These are phyloP conservation scores for Myxozyma neotropica DNA, from an alignment of 805 yeast genomes.

Conservation along the genomic window DNA sequence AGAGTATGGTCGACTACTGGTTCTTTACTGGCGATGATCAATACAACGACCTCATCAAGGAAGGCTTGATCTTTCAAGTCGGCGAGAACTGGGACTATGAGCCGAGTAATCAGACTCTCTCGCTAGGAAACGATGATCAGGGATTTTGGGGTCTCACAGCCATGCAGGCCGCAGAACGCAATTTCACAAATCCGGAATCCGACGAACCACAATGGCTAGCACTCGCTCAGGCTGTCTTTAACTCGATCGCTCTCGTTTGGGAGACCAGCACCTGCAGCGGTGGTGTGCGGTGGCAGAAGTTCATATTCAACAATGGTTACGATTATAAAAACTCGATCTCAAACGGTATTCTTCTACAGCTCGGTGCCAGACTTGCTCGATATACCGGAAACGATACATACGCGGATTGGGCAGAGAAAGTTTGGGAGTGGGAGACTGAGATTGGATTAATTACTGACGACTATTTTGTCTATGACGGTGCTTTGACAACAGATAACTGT, in stretches of 20 bases:
- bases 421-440: conserved; percentile 74
- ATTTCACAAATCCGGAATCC: conserved; percentile 69
- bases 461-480: conserved; percentile 71
- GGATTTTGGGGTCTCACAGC: conserved; percentile 90
- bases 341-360: conserved; percentile 78
- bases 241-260: conserved; percentile 83
- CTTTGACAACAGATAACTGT: conserved; percentile 53
- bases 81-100: conserved; percentile 68
- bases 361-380: conserved; percentile 82
- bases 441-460: conserved; percentile 46
- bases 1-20: conserved; percentile 61
- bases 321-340: conserved; percentile 85
- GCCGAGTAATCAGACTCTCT: conserved; percentile 77
- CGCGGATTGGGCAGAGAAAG: conserved; percentile 68
- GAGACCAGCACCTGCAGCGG: conserved; percentile 65
- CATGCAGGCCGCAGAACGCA: conserved; percentile 81
- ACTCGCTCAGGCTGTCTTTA: conserved; percentile 80
- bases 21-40: conserved; percentile 69
- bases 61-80: conserved; percentile 66
- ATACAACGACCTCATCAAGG: conserved; percentile 56
- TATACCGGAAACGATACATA: conserved; percentile 73
- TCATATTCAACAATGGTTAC: conserved; percentile 84
- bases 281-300: conserved; percentile 91
- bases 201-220: conserved; percentile 71
- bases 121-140: conserved; percentile 94